phyloP scores from a whole-genome alignment of 371 early-diverging fungal genomes.

The Mucor mucedo region DNA sequence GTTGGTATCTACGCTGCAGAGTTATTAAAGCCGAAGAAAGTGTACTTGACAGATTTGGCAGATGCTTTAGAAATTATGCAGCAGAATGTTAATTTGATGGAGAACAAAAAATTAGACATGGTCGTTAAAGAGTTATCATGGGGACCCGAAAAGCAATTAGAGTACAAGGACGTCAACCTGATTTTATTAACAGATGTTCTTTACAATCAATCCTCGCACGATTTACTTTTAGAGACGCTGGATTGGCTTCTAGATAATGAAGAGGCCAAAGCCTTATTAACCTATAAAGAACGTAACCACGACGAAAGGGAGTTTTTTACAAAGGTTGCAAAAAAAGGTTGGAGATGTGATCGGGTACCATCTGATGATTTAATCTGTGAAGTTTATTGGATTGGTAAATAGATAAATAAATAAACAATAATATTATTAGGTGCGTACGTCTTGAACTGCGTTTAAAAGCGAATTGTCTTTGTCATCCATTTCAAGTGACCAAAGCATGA shows the following conservation, averaged over 20 bases:
- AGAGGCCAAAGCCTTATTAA: conserved; percentile 32
- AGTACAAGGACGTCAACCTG: conserved; percentile 31
- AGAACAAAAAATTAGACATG: conserved; percentile 5
- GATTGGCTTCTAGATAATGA: conserved; percentile 27
- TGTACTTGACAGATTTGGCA: conserved; percentile 48
- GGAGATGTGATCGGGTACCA: conserved; percentile 18
- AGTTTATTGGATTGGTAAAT: conserved; percentile 37
- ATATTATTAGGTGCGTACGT: conserved; percentile 9
- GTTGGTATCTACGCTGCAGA: conserved; percentile 48
- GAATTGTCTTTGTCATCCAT: conserved; percentile 30
- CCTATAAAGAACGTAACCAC: conserved; percentile 48
- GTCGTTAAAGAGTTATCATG: conserved; percentile 37
- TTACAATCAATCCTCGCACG: conserved; percentile 51
- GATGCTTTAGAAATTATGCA: conserved; percentile 44
- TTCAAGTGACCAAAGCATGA: conserved; percentile 58
- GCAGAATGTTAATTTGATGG: conserved; percentile 34
- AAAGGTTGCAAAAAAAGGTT: conserved; percentile 32
- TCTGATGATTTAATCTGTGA: conserved; percentile 30
- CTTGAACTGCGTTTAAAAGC: conserved; percentile 22
- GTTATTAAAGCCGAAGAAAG: conserved; percentile 24
- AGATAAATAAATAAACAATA: not conserved
- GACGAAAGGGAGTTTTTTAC: conserved; percentile 51
- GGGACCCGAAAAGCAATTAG: conserved; percentile 25
- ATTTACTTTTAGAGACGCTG: conserved; percentile 43
- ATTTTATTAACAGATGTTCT: conserved; percentile 50